Conservation (phyloP, 1,139 yeast genomes). For the Nakaseomyces delphensis region DNA sequence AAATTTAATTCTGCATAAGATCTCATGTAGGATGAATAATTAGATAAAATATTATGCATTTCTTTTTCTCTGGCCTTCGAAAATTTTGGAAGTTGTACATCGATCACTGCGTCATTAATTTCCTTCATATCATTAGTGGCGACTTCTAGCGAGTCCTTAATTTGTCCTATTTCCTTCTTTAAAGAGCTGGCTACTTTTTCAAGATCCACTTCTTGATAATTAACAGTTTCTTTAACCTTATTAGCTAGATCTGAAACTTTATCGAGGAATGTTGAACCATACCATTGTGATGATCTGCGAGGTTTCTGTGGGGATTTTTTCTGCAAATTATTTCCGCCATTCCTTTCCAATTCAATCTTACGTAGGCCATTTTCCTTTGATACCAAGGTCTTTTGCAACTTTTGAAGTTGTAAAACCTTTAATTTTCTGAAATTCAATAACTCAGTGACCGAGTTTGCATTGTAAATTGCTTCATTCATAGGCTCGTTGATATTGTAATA, state of each 20-base stretch:
- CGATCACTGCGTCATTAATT: constrained; percentile 28
- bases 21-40: constrained; percentile 27
- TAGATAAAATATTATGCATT: constrained; percentile 20
- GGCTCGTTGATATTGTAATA: constrained; percentile 77
- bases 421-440: constrained; percentile 61
- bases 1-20: constrained; percentile 31
- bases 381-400: constrained; percentile 34
- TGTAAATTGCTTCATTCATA: constrained; percentile 71
- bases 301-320: constrained; percentile 11
- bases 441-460: constrained; percentile 57
- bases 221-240: constrained; percentile 32
- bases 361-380: constrained; percentile 15
- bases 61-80: constrained; percentile 27
- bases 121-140: constrained; percentile 29
- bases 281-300: constrained; percentile 9
- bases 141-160: constrained; percentile 30
- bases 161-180: constrained; percentile 26
- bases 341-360: neutral
- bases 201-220: constrained; percentile 28
- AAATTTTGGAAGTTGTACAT: constrained; percentile 24
- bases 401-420: constrained; percentile 57
- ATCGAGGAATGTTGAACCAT: constrained; percentile 22
- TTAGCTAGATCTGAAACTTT: constrained; percentile 28
- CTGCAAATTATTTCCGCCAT: neutral
- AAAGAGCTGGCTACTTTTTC: constrained; percentile 20